Evolutionary conservation across 345 rosid species (phyloP), one percentile per base, ranked within the genome.

Genomic region (Gossypium anomalum): DNA sequence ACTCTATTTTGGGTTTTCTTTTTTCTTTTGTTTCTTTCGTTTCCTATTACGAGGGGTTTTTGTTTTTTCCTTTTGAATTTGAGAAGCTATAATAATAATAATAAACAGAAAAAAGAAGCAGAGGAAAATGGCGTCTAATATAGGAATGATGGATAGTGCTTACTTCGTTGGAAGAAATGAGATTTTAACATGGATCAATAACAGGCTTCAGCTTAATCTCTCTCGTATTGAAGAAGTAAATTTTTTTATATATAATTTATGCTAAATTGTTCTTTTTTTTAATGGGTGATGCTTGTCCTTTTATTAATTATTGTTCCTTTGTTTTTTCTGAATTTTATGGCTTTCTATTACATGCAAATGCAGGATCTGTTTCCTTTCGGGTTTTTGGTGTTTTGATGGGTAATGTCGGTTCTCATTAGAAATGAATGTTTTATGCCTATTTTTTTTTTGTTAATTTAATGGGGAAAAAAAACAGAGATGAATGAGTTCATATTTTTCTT

Each of bases 71-170:
- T 48, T 59, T 11, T 3, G 38, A 22, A 55, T 20, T 52, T 49
- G 34, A 44, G 9, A 27, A 25, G 12, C 25, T 29, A 34, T 15
- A 60, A 48, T 56, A 52, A 22, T 73, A 29, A 34, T 7, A 74
- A 22, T 27, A 22, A 16, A 27, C 2, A 19, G 16, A 38, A 67
- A 38, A 59, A 22, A n/a, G 23, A 34, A 64, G 38, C 66, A 53
- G 57, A 15, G 41, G 44, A 71, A 44, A 74, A 94, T 95, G 99
- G 92, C 99, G 59, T 79, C 91, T 23, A 91, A 87, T 79, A 93
- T 95, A 51, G 99, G 99, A 45, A 95, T 91, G 92, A 95, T 95
- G 98, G 98, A 93, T 74, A 85, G 97, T 82, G 99, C 97, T 3
- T 95, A 95, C 83, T 95, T 95, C 65, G 99, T 95, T 55, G 99